Percentiles rank a stretch among this genome's conserved stretches.
Evolutionary conservation across 371 early-diverging fungal genomes (phyloP).

Genomic region (Apophysomyces sp.): DNA sequence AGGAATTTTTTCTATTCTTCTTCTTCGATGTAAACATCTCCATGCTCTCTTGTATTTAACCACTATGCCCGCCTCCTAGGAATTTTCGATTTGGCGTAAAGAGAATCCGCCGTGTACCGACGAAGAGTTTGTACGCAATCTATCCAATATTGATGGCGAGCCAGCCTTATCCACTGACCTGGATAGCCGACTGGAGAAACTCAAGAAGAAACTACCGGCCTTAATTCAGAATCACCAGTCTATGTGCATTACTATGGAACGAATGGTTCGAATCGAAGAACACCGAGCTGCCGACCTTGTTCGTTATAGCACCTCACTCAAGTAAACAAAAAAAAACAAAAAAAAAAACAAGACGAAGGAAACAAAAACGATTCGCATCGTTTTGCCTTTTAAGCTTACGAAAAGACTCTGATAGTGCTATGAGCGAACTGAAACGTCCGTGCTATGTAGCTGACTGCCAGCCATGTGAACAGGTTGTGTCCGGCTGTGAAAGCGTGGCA

Average conservation of each 20-base stretch:
- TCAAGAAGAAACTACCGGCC: constrained; percentile 24
- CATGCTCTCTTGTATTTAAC: too few species aligned
- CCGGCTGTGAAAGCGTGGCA: constrained; percentile 50
- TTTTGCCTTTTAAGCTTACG: constrained; percentile 1
- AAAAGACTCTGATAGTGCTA: constrained; percentile 23
- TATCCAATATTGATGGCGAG: constrained; percentile 10
- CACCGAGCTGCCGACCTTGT: constrained; percentile 46
- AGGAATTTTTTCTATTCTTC: background rate
- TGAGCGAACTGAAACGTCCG: constrained; percentile 46
- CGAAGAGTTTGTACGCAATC: constrained; percentile 33
- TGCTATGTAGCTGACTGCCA: constrained; percentile 52
- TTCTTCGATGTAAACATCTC: too few species aligned
- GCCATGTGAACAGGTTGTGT: constrained; percentile 46
- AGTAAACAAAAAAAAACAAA: constrained; percentile 23
- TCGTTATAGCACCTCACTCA: constrained; percentile 47
- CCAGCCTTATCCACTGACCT: constrained; percentile 39
- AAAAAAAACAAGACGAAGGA: background rate
- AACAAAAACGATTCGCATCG: background rate
- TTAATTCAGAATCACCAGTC: constrained; percentile 55
- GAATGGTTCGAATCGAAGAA: constrained; percentile 53
- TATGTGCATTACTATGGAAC: constrained; percentile 56
- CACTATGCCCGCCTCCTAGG: constrained; percentile 2
- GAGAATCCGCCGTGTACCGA: constrained; percentile 23
- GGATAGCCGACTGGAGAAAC: constrained; percentile 29
- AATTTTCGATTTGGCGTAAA: constrained; percentile 30